These are phyloP conservation scores for Syzygium aqueum DNA, from an alignment of 345 rosid genomes.

Conservation along the genomic window DNA sequence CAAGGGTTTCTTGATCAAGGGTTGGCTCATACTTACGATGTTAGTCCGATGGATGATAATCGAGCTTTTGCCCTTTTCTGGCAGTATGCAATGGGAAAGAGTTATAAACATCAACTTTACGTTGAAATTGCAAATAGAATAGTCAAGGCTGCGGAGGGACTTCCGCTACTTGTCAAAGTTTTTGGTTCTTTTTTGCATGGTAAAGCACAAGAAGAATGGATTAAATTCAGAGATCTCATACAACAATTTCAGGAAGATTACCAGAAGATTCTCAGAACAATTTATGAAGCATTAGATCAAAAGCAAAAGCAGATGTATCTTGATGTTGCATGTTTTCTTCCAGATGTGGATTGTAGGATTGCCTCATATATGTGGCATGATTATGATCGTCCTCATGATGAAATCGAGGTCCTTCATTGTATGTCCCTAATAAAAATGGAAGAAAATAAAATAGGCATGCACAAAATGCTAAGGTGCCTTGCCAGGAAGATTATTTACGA, in stretches of 20 bases:
- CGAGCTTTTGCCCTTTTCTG: background rate
- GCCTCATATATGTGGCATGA: background rate
- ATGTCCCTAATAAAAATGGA: background rate
- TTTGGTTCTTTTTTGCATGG: background rate
- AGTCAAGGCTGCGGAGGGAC: background rate
- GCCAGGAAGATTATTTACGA: background rate
- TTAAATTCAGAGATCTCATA: background rate
- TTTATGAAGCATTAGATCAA: background rate
- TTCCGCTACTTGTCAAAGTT: background rate
- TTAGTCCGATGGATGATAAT: background rate
- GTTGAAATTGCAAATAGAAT: background rate
- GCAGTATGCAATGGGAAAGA: background rate
- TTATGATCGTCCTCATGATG: background rate
- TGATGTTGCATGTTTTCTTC: background rate
- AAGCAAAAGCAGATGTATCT: background rate
- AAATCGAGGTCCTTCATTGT: background rate
- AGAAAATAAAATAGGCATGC: background rate
- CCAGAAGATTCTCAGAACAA: background rate
- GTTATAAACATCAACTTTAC: fast-evolving
- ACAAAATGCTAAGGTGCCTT: background rate
- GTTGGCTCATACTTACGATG: background rate
- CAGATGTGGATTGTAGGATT: background rate
- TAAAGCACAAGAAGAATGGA: background rate
- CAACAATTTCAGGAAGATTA: background rate
- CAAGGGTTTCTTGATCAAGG: background rate